Conservation (phyloP, 78 protist species). For the Mantamonas sphyraenae region DNA sequence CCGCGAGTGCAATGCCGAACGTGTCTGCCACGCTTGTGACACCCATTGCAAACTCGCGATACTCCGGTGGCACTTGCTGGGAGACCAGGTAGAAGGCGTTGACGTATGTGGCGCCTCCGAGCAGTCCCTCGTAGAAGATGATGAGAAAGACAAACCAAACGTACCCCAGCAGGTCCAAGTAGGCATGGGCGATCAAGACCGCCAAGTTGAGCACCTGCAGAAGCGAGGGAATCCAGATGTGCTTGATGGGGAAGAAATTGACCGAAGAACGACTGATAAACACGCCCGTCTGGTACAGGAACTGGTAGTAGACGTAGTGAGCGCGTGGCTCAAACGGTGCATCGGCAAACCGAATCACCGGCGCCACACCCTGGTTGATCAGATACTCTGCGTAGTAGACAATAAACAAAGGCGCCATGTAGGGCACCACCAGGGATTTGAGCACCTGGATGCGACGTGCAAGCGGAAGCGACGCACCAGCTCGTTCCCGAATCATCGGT, state of each 20-base stretch:
- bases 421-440: background rate
- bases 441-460: background rate
- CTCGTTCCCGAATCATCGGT: too few relatives aligned
- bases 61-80: background rate
- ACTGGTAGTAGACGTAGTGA: background rate
- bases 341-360: background rate
- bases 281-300: constrained; percentile 12
- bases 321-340: background rate
- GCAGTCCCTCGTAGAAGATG: constrained; percentile 21
- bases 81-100: constrained; percentile 12
- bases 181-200: background rate
- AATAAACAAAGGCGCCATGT: constrained; percentile 10
- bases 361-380: constrained; percentile 14
- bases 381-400: constrained; percentile 17
- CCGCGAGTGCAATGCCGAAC: constrained; percentile 2
- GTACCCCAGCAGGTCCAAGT: background rate
- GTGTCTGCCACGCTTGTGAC: constrained; percentile 12
- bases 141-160: background rate
- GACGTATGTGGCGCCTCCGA: constrained; percentile 29
- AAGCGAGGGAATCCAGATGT: background rate
- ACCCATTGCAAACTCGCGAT: constrained; percentile 20
- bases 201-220: constrained; percentile 14
- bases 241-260: background rate
- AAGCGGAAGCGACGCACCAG: too few relatives aligned
- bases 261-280: constrained; percentile 12